Conservation (phyloP, 2,329 filamentous ascomycete species). For the Pyrenochaeta sp. region DNA sequence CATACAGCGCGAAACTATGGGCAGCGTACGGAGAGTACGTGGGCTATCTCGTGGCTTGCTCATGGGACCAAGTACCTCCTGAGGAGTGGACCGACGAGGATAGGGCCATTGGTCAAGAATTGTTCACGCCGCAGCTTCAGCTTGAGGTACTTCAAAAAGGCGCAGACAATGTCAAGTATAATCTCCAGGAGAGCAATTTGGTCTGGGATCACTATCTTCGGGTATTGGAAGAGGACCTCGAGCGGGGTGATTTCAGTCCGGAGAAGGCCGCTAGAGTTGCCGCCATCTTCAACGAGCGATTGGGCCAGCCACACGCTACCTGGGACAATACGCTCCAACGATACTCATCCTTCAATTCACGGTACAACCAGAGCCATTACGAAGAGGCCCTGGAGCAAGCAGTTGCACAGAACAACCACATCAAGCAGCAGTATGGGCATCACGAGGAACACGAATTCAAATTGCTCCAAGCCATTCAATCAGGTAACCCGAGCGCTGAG, state of each 20-base stretch:
- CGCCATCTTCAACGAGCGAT: conserved; percentile 72
- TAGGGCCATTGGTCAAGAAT: conserved; percentile 70
- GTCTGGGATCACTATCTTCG: conserved; percentile 83
- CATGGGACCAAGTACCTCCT: conserved; percentile 60
- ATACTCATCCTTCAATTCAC: conserved; percentile 77
- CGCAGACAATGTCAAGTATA: conserved; percentile 74
- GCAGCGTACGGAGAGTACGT: conserved; percentile 80
- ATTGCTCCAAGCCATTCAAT: conserved; percentile 65
- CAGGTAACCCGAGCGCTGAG: conserved; percentile 64
- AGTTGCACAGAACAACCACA: conserved; percentile 67
- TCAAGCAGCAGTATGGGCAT: conserved; percentile 68
- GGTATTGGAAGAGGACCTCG: conserved; percentile 73
- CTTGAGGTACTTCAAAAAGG: conserved; percentile 75
- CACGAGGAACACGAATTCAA: conserved; percentile 74
- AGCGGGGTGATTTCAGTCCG: conserved; percentile 59
- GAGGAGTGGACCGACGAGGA: conserved; percentile 69
- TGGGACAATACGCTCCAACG: conserved; percentile 78
- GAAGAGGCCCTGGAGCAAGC: conserved; percentile 76
- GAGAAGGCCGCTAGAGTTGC: conserved; percentile 69
- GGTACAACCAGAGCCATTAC: conserved; percentile 74
- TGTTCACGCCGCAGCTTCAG: conserved; percentile 73
- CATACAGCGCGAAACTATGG: conserved; percentile 77
- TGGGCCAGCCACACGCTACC: conserved; percentile 74
- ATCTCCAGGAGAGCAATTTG: conserved; percentile 76
- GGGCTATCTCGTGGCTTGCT: conserved; percentile 72